Base-by-base conservation (phyloP, 1,284 basidiomycete species). In the Ustilago esculenta region DNA sequence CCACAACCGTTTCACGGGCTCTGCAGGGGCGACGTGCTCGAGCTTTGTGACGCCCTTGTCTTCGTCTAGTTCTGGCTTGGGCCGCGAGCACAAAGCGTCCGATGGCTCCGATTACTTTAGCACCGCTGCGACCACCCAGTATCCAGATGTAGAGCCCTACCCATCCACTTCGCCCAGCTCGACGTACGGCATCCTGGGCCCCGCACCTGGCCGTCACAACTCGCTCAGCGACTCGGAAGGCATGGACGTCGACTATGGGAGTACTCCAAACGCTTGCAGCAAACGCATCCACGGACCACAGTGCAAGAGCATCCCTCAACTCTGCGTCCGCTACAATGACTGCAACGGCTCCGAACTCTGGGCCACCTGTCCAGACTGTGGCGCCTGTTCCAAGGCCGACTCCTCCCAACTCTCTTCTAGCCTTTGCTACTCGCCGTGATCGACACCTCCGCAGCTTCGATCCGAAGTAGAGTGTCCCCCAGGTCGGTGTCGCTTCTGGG, bases 271-370 rank as follows among this genome's bases (percentile, higher is more conserved):
- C 20, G 21, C 42, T 35, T 34, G 15, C 30, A n/a, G 27, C 37
- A 23, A 12, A 5, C 17, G 40, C 9, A 32, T 48, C 4, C 74
- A 76, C n/a, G 74, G 72, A 7, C 51, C 59, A 1, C 66, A 73
- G 24, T 77, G 76, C 64, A 71, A 68, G 42, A 74, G 73, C 57
- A 75, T 76, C 35, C 73, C 73, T 0, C 73, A 71, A 30, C 69
- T 77, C 21, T 72, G 69, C n/a, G 76, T 77, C 4, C 41, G 73
- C 6, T 54, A 72, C 46, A 63, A 68, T 32, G 58, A 72, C 21
- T 68, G 72, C 4, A 43, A 57, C 8, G 48, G 49, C 6, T 74
- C 72, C 5, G 65, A 77, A 30, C 64, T 77, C 17, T 77, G 76
- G 76, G 71, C 73, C 4, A 67, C 56, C 23, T 77, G 76, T 32